Conservation (phyloP, 345 rosid species). For the Aquilaria sinensis region DNA sequence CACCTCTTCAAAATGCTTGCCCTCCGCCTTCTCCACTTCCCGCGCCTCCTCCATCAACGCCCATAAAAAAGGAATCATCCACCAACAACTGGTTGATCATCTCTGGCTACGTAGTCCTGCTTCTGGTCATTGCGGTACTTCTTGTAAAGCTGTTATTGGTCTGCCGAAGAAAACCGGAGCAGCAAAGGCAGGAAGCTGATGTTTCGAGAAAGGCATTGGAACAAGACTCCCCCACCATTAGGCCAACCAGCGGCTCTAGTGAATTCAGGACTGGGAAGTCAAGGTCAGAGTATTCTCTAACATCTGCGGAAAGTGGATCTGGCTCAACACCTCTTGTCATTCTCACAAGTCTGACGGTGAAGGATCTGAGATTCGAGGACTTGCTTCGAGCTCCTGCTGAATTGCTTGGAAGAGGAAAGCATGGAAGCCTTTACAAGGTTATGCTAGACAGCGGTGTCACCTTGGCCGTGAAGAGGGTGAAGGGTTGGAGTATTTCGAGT, state of each 20-base stretch:
- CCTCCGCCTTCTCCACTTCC: conserved; percentile 1
- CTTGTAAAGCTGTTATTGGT: conserved; percentile 18
- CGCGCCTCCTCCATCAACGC: conserved; percentile 3
- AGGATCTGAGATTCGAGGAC: conserved; percentile 34
- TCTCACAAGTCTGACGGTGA: conserved; percentile 24
- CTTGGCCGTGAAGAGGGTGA: conserved; percentile 46
- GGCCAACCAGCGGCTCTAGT: conserved; percentile 13
- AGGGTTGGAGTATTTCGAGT: conserved; percentile 26
- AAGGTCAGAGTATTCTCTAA: conserved; percentile 39
- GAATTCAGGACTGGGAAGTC: conserved; percentile 15
- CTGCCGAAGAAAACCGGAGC: conserved; percentile 11
- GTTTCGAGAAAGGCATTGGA: conserved; percentile 1
- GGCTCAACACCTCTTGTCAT: conserved; percentile 30
- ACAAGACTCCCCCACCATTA: conserved; percentile 7
- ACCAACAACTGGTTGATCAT: conserved; percentile 20
- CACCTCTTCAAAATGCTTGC: conserved; percentile 28
- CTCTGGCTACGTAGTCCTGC: conserved; percentile 35
- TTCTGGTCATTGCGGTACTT: conserved; percentile 10
- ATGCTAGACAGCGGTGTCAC: conserved; percentile 22
- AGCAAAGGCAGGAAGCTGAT: neutral
- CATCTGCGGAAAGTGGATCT: conserved; percentile 29
- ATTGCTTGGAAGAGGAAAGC: conserved; percentile 48
- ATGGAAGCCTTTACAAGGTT: conserved; percentile 52
- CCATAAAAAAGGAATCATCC: conserved; percentile 10
- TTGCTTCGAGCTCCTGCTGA: conserved; percentile 57